Base-by-base conservation (phyloP, 331 rosid species). In the Cydonia oblonga region DNA sequence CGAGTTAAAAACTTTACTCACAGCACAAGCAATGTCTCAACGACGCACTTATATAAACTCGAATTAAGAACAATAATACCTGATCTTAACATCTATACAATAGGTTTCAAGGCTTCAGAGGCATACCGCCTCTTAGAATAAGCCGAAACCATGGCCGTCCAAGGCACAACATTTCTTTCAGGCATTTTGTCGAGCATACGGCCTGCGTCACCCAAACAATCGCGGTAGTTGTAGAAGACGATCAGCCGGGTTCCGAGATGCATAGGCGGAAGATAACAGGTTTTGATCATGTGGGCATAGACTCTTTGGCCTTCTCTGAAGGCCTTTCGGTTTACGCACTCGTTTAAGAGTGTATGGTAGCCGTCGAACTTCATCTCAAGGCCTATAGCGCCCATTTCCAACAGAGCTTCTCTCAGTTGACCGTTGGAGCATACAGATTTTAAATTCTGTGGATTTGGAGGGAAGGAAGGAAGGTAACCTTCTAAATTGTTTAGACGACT, bases 131-230 rank as follows among this genome's bases (percentile, higher is more conserved):
- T 81, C 75, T 76, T 88, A 54, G 96, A 78, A 86, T 85, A 89
- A 74, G 92, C 95, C 4, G 97, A 86, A 75, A 92, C 86, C 90
- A 89, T 75, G 24, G 95, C 96, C 7, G 97, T 92, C 97, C 96
- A 89, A 0, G 96, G 85, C 58, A 92, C 97, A 40, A 88, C 93
- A 64, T 85, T 87, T 64, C 88, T 62, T 7, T 57, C 74, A 20
- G 84, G 83, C 95, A 92, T 92, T 89, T 84, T 89, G 69, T 87
- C 92, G n/a, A 92, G 68, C 88, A 87, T 76, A 1, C 49, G 44
- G 44, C 76, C 85, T 30, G 95, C 96, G 70, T 87, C 90, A 22
- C 13, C 28, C 68, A 89, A 57, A 52, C 72, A 68, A 9, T 82
- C 88, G 66, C 93, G 86, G 35, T 86, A 87, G 2, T 14, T 30